phyloP scores from a whole-genome alignment of 2,329 filamentous ascomycete genomes.

The Ceratocystiopsis minuta region DNA sequence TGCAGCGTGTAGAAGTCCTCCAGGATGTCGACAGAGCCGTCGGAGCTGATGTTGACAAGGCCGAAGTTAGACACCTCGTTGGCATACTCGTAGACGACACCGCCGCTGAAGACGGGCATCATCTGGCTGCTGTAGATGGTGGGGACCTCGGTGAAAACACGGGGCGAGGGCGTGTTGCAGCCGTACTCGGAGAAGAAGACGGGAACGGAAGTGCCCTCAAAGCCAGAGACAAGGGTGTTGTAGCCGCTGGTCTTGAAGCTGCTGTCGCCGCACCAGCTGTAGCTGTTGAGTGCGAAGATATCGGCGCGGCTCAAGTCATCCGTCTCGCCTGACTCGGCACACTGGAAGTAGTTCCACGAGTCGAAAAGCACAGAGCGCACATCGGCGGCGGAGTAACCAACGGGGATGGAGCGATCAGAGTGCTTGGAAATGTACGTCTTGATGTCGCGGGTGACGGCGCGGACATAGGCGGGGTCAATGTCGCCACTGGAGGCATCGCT shows the following conservation, averaged over 20 bases:
- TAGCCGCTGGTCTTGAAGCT: slow-evolving; percentile 37
- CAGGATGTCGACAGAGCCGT: slow-evolving; percentile 39
- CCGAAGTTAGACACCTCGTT: slow-evolving; percentile 51
- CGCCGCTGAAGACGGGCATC: slow-evolving; percentile 51
- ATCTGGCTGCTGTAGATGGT: slow-evolving; percentile 56
- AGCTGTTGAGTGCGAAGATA: slow-evolving; percentile 63
- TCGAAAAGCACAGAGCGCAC: slow-evolving; percentile 57
- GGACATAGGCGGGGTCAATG: slow-evolving; percentile 49
- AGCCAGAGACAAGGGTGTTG: slow-evolving; percentile 40
- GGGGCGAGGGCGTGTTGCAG: slow-evolving; percentile 55
- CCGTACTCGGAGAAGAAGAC: slow-evolving; percentile 73
- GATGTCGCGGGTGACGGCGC: slow-evolving; percentile 60
- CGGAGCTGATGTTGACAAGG: slow-evolving; percentile 42
- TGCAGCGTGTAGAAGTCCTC: slow-evolving; percentile 57
- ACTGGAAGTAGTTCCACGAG: slow-evolving; percentile 60
- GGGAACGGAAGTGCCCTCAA: slow-evolving; percentile 47
- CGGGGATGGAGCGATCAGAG: slow-evolving; percentile 48
- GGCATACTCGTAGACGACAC: slow-evolving; percentile 66
- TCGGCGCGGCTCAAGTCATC: slow-evolving; percentile 48
- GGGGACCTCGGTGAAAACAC: slow-evolving; percentile 58
- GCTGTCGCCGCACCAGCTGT: slow-evolving; percentile 43
- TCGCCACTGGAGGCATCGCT: slow-evolving; percentile 42
- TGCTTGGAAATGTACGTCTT: slow-evolving; percentile 66
- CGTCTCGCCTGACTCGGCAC: slow-evolving; percentile 34
- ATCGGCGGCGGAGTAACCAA: slow-evolving; percentile 68